A percentile compares a stretch with the other conserved stretches of the same genome.
Evolutionary conservation across 108 stramenopile species (phyloP).

Genomic region (Bacterosira constricta): DNA sequence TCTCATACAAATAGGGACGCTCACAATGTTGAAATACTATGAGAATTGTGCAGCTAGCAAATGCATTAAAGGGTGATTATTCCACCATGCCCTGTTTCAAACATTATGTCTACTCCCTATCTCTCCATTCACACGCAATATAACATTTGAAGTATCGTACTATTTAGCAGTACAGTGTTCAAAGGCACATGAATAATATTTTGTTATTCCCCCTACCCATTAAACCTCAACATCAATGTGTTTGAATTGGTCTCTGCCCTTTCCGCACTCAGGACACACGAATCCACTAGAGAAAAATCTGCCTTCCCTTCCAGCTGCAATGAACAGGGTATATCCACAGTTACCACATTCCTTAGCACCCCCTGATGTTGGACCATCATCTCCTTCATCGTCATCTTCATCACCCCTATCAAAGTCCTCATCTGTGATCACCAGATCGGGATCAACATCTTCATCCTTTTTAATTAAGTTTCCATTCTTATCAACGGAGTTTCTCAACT

Average conservation of each 20-base stretch:
- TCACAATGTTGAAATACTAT: too few species aligned
- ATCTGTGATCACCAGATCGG: slow-evolving; percentile 27
- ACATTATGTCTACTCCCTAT: too few species aligned
- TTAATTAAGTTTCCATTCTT: slow-evolving; percentile 61
- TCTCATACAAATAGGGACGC: too few species aligned
- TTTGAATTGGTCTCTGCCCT: slow-evolving; percentile 74
- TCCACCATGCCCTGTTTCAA: too few species aligned
- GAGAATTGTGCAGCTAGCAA: too few species aligned
- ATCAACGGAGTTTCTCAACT: slow-evolving; percentile 51
- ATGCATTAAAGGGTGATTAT: too few species aligned
- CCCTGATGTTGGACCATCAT: slow-evolving; percentile 27
- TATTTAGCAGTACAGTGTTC: too few species aligned
- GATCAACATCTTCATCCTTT: slow-evolving; percentile 39
- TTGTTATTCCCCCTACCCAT: slow-evolving; percentile 7
- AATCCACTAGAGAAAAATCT: slow-evolving; percentile 86
- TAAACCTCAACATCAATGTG: slow-evolving; percentile 29
- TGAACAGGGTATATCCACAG: slow-evolving; percentile 89
- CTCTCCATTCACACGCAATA: too few species aligned
- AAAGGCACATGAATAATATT: too few species aligned
- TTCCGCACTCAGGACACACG: slow-evolving; percentile 90
- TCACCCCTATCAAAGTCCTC: slow-evolving; percentile 40
- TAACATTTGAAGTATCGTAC: too few species aligned
- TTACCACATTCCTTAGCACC: slow-evolving; percentile 70
- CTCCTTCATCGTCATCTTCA: slow-evolving; percentile 42
- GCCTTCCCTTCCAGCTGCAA: slow-evolving; percentile 85